Conservation (phyloP, 345 rosid species). For the Eucalyptus grandis region DNA sequence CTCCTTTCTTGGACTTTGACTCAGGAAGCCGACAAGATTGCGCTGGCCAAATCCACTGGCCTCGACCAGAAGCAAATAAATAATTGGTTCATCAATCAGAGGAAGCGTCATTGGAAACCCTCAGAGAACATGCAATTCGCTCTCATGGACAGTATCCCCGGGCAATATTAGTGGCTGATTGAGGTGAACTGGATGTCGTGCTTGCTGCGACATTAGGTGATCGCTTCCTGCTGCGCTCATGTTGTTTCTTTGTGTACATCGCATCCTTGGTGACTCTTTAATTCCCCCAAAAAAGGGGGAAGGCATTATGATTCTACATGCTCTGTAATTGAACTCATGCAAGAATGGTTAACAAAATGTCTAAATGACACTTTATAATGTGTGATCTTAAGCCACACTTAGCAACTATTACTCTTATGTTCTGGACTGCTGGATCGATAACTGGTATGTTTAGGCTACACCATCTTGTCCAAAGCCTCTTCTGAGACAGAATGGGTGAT, state of each 20-base stretch:
- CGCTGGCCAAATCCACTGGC: slow-evolving; percentile 11
- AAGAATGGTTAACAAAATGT: not conserved
- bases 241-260: not conserved
- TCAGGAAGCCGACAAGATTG: slow-evolving; percentile 12
- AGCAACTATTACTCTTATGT: not conserved
- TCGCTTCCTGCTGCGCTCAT: not conserved
- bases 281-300: not conserved
- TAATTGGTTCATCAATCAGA: slow-evolving; percentile 23
- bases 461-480: not conserved
- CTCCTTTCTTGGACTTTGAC: not conserved
- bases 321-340: not conserved
- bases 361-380: not conserved
- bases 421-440: not conserved
- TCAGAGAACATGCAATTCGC: slow-evolving; percentile 11
- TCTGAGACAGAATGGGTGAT: not conserved
- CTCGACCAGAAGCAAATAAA: slow-evolving; percentile 19
- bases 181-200: not conserved
- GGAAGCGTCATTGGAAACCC: slow-evolving; percentile 25
- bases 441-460: not conserved
- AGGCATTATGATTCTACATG: not conserved
- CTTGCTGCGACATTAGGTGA: not conserved
- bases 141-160: slow-evolving; percentile 1
- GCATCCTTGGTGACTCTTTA: not conserved
- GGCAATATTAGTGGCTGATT: not conserved
- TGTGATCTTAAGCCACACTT: not conserved